Evolutionary conservation across 2,329 filamentous ascomycete genomes (phyloP), one percentile per base, ranked within the genome.

Genomic region (Verticillium alfalfae): DNA sequence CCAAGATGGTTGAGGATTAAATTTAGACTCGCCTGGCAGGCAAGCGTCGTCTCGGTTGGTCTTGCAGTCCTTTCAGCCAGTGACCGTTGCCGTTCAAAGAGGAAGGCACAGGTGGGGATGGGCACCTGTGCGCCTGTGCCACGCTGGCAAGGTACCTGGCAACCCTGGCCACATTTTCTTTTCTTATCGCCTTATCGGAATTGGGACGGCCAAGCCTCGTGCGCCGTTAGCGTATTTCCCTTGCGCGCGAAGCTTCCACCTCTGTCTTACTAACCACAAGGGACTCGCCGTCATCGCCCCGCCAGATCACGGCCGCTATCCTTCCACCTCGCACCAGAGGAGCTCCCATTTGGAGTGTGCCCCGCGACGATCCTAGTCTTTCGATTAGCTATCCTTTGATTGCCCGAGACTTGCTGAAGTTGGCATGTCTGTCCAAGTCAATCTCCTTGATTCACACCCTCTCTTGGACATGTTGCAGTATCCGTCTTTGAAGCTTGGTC

Each of bases 161-260:
- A 26, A 31, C 4, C 26, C 26, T 31, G 26, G 26, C 26, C 26
- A 31, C 26, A 31, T 31, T 31, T 31, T 31, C 26, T 15, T 56
- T 34, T 18, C 31, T 56, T 56, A 56, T 56, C 54, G 26, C 15
- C 54, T 56, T 36, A 34, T 34, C 36, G 34, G 31, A 56, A 3
- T 34, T n/a, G 34, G 9, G n/a, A 22, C 34, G 15, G 8, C n/a
- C 34, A 15, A 34, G 55, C 16, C 55, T 22, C 10, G 12, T 16
- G 54, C 54, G 3, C 36, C 31, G 26, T n/a, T 56, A 34, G 31
- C 54, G 54, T 13, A 2, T 39, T 26, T 41, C 31, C 34, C 38
- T 3, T 34, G 57, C 34, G 22, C 57, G 57, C 57, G 57, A 58
- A 58, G 57, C 57, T 58, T 58, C 57, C 37, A 58, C 36, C 22